Evolutionary conservation across 2,329 filamentous ascomycete genomes (phyloP).

Genomic region (Pseudocercospora cruenta): DNA sequence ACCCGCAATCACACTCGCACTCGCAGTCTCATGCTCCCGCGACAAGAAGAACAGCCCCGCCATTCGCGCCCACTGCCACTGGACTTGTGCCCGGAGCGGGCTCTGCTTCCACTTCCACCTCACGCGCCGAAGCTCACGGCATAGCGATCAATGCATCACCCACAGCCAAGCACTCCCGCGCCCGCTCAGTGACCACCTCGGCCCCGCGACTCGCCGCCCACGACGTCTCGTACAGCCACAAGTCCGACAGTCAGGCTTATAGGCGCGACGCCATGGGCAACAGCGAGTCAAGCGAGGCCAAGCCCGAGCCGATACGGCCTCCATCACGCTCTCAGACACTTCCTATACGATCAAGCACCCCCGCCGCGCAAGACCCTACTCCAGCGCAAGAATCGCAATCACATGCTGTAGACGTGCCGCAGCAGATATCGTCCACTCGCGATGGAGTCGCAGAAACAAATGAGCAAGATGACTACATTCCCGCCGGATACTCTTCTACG

Average conservation of each 20-base stretch:
- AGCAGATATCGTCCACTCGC: constrained; percentile 8
- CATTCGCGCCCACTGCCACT: constrained; percentile 15
- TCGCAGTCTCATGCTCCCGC: neutral
- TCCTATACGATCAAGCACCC: constrained; percentile 23
- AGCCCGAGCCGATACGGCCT: constrained; percentile 13
- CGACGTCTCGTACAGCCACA: constrained; percentile 23
- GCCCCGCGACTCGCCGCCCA: constrained; percentile 22
- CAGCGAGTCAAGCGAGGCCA: constrained; percentile 25
- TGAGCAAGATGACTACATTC: constrained; percentile 28
- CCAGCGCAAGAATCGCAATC: constrained; percentile 27
- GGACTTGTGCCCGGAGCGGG: constrained; percentile 21
- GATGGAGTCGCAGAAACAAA: constrained; percentile 23
- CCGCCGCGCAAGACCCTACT: constrained; percentile 17
- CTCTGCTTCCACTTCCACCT: constrained; percentile 23
- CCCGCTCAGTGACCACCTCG: constrained; percentile 34
- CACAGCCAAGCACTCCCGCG: constrained; percentile 28
- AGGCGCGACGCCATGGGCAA: constrained; percentile 30
- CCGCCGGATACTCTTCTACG: constrained; percentile 31
- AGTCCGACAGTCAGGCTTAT: constrained; percentile 16
- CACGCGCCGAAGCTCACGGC: constrained; percentile 26
- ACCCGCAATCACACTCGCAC: neutral
- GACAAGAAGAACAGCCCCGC: neutral
- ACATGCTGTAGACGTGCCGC: constrained; percentile 45
- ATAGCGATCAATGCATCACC: constrained; percentile 19
- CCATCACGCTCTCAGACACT: constrained; percentile 32